Percentiles rank a stretch among this genome's conserved stretches.
phyloP scores from a whole-genome alignment of 176 grass and related monocot species.

The Cocos nucifera region DNA sequence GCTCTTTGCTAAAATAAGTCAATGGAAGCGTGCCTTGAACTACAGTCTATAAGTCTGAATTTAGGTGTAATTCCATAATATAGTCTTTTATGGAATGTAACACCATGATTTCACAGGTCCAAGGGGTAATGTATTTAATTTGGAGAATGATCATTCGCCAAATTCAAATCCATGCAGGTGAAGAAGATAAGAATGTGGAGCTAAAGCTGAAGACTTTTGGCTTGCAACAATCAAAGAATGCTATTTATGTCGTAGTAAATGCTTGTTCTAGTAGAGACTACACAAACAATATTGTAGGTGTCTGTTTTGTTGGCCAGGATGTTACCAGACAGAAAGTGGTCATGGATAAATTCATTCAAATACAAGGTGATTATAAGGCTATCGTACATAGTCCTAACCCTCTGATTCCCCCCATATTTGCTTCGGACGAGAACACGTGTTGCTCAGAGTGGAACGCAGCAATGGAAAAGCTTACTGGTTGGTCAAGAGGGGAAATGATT shows the following conservation, averaged over 20 bases:
- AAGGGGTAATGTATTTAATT: not conserved
- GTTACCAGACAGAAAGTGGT: conserved; percentile 82
- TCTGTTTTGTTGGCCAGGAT: conserved; percentile 90
- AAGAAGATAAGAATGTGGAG: conserved; percentile 97
- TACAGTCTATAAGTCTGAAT: too few species aligned
- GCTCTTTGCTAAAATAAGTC: too few species aligned
- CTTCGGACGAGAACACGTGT: conserved; percentile 88
- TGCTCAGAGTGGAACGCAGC: conserved; percentile 96
- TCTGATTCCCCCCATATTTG: conserved; percentile 98
- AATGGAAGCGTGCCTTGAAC: too few species aligned
- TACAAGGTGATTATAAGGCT: conserved; percentile 97
- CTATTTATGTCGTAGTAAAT: conserved; percentile 86
- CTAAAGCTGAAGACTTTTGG: conserved; percentile 98
- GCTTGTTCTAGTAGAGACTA: conserved; percentile 89
- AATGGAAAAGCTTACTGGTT: conserved; percentile 98
- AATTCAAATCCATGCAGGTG: conserved; percentile 42
- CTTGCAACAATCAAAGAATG: conserved; percentile 44
- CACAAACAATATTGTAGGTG: conserved; percentile 72
- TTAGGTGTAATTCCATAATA: too few species aligned
- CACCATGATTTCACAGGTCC: too few species aligned
- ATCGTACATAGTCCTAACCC: conserved; percentile 89
- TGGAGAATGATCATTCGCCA: not conserved
- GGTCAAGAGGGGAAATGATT: conserved; percentile 64
- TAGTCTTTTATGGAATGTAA: too few species aligned
- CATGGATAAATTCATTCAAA: conserved; percentile 98